phyloP scores from a whole-genome alignment of 768 basidiomycete species.

The Amanita phalloides region DNA sequence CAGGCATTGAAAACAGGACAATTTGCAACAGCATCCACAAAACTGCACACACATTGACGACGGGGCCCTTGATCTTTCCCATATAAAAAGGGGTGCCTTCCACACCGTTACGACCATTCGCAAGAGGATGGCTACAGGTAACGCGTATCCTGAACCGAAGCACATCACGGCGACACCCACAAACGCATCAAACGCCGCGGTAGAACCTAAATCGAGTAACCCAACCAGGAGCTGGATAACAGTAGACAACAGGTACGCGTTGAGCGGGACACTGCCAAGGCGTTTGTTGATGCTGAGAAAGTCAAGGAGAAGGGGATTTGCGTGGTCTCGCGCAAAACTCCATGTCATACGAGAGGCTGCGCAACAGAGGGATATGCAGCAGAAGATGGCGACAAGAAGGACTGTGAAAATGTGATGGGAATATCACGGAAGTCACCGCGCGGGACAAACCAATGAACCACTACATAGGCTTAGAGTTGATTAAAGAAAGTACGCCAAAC shows the following conservation, averaged over 20 bases:
- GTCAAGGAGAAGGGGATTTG: slow-evolving; percentile 41
- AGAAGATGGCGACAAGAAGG: slow-evolving; percentile 47
- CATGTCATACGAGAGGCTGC: slow-evolving; percentile 62
- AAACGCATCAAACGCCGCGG: slow-evolving; percentile 58
- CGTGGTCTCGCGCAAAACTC: slow-evolving; percentile 62
- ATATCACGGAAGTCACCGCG: background rate
- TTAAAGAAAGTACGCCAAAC: background rate
- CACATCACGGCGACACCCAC: slow-evolving; percentile 59
- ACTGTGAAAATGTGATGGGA: slow-evolving; percentile 20
- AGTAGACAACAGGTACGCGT: slow-evolving; percentile 51
- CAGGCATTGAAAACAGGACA: slow-evolving; percentile 61
- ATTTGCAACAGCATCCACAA: slow-evolving; percentile 54
- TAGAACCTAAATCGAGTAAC: slow-evolving; percentile 26
- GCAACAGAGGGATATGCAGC: slow-evolving; percentile 54
- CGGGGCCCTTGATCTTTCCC: slow-evolving; percentile 28
- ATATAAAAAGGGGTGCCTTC: slow-evolving; percentile 39
- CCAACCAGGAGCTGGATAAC: slow-evolving; percentile 48
- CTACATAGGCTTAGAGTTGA: slow-evolving; percentile 9
- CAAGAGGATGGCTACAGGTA: slow-evolving; percentile 48
- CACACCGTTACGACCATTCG: slow-evolving; percentile 31
- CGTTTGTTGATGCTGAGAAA: slow-evolving; percentile 35
- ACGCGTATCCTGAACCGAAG: slow-evolving; percentile 50
- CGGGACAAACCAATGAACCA: slow-evolving; percentile 30
- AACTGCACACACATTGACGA: slow-evolving; percentile 41
- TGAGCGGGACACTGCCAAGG: slow-evolving; percentile 34